phyloP scores from a whole-genome alignment of 805 yeast genomes.

The Pichia heedii region DNA sequence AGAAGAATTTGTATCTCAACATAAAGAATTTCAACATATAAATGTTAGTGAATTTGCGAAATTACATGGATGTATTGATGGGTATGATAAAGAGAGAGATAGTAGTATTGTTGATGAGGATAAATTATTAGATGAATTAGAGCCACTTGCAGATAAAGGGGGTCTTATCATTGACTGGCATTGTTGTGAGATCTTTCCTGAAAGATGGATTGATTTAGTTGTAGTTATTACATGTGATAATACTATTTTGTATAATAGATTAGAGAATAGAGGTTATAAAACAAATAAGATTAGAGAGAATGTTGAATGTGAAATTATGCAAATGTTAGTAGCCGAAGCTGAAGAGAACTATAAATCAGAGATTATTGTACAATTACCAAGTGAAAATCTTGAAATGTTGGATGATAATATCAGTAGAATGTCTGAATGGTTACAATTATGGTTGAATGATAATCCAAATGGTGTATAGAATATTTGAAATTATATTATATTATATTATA shows the following conservation, averaged over 20 bases:
- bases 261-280: constrained; percentile 67
- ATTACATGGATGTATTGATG: constrained; percentile 65
- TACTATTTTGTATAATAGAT: constrained; percentile 60
- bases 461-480: too few relatives aligned
- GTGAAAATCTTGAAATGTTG: constrained; percentile 67
- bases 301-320: constrained; percentile 95
- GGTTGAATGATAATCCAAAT: constrained; percentile 63
- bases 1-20: constrained; percentile 43
- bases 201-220: constrained; percentile 82
- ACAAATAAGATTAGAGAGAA: constrained; percentile 82
- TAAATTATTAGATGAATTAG: constrained; percentile 69
- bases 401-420: constrained; percentile 78
- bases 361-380: constrained; percentile 70
- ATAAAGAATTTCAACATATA: constrained; percentile 44
- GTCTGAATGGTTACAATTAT: constrained; percentile 60
- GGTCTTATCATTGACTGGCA: constrained; percentile 95
- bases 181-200: constrained; percentile 92
- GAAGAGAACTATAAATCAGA: constrained; percentile 69
- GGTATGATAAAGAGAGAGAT: constrained; percentile 79
- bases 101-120: constrained; percentile 91
- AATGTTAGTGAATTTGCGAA: constrained; percentile 78
- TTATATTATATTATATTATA: too few relatives aligned
- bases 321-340: constrained; percentile 81
- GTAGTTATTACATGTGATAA: constrained; percentile 80
- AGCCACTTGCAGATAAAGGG: constrained; percentile 73